Conservation (phyloP, 768 basidiomycete species). For the Chalciporus sphaerocephalus region DNA sequence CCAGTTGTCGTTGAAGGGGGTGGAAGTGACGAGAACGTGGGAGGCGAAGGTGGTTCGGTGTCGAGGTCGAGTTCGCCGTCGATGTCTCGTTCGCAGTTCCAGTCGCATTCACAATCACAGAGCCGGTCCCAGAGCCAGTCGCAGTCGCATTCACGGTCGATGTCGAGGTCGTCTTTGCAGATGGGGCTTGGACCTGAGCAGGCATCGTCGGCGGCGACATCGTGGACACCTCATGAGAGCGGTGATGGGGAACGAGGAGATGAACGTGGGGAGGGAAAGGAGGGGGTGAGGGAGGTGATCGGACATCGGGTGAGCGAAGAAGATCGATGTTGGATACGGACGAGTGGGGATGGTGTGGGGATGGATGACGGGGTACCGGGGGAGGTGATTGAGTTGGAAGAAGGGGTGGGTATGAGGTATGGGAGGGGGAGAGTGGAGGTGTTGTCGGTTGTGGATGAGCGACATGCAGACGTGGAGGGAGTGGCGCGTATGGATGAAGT, state of each 20-base stretch:
- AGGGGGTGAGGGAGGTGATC: background rate
- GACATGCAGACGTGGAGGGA: conserved; percentile 23
- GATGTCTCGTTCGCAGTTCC: background rate
- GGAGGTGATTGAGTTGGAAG: background rate
- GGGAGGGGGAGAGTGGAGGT: conserved; percentile 12
- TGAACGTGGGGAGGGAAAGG: conserved; percentile 4
- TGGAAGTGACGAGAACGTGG: background rate
- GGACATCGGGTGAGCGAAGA: background rate
- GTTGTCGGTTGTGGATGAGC: conserved; percentile 30
- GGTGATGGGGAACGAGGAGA: background rate
- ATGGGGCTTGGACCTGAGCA: conserved; percentile 1
- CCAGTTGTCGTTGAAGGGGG: background rate
- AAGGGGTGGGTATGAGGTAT: background rate
- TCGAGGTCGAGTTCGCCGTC: background rate
- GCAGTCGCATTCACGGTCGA: conserved; percentile 9
- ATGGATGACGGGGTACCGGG: background rate
- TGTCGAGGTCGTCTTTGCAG: conserved; percentile 14
- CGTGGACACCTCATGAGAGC: conserved; percentile 24
- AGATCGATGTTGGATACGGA: background rate
- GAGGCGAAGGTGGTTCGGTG: background rate
- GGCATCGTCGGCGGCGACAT: conserved; percentile 26
- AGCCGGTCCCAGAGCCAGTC: background rate
- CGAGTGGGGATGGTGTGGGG: background rate
- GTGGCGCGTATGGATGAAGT: conserved; percentile 2
- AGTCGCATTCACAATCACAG: background rate